Evolutionary conservation across 1,139 yeast genomes (phyloP).

Genomic region (Yamadazyma blattariae): DNA sequence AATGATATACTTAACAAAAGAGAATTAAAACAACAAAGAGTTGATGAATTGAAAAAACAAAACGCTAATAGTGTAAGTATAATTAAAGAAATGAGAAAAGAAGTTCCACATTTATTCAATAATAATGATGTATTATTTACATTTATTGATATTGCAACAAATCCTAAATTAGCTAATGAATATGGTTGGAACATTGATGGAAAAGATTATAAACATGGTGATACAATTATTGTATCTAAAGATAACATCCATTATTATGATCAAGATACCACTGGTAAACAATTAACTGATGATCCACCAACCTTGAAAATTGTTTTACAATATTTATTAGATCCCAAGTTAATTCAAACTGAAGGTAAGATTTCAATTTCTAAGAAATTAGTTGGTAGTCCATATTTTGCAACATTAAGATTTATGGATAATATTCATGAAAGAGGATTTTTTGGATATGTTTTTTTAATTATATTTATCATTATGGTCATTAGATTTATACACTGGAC

Average conservation of each 20-base stretch:
- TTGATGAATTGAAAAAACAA: conserved; percentile 39
- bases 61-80: conserved; percentile 41
- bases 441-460: conserved; percentile 34
- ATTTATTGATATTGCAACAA: conserved; percentile 49
- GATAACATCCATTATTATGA: conserved; percentile 36
- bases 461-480: conserved; percentile 18
- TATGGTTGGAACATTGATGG: conserved; percentile 43
- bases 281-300: conserved; percentile 29
- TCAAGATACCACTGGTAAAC: conserved; percentile 23
- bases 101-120: conserved; percentile 44
- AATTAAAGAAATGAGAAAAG: conserved; percentile 46
- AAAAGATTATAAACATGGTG: conserved; percentile 41
- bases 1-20: conserved; percentile 37
- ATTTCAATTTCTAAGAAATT: conserved; percentile 20
- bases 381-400: conserved; percentile 45
- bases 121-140: conserved; percentile 47
- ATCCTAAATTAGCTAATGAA: conserved; percentile 26
- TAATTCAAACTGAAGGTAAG: conserved; percentile 12
- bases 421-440: conserved; percentile 42
- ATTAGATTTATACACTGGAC: too few relatives aligned
- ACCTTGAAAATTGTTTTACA: conserved; percentile 25
- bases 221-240: conserved; percentile 30
- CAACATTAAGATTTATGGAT: conserved; percentile 40
- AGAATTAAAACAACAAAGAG: conserved; percentile 38
- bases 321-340: conserved; percentile 30